Evolutionary conservation across 768 basidiomycete genomes (phyloP).

Genomic region (Austroboletus festivus): DNA sequence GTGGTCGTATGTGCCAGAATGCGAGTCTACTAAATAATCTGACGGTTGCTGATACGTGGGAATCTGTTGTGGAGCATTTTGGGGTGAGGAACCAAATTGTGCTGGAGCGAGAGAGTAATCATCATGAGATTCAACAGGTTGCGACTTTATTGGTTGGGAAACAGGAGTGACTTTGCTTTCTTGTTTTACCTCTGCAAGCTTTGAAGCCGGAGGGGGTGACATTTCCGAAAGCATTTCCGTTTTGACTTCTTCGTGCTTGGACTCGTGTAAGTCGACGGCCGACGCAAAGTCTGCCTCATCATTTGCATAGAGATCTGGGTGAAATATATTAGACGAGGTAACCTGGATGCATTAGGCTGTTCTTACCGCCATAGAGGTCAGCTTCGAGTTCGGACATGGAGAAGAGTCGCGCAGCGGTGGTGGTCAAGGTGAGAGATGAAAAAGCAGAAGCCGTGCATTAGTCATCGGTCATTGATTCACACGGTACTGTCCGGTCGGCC

Average conservation of each 20-base stretch:
- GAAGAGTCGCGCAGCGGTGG: constrained; percentile 16
- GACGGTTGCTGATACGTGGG: constrained; percentile 73
- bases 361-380: constrained; percentile 83
- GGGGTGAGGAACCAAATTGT: constrained; percentile 34
- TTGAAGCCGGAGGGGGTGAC: constrained; percentile 19
- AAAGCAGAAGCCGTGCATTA: constrained; percentile 23
- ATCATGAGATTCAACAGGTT: constrained; percentile 14
- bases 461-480: constrained; percentile 26
- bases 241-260: constrained; percentile 26
- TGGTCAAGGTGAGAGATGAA: constrained; percentile 37
- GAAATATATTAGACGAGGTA: too few relatives aligned
- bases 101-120: constrained; percentile 7
- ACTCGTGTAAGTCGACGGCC: constrained; percentile 39
- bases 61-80: constrained; percentile 60
- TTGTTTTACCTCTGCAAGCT: constrained; percentile 19
- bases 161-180: constrained; percentile 11
- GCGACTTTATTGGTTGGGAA: constrained; percentile 9
- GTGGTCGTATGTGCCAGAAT: constrained; percentile 41
- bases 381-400: constrained; percentile 81
- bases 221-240: constrained; percentile 25
- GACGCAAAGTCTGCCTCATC: constrained; percentile 60
- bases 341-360: too few relatives aligned
- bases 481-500: constrained; percentile 23
- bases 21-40: constrained; percentile 44
- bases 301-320: constrained; percentile 67